Percentiles rank a stretch among this genome's conserved stretches.
These are phyloP conservation scores for Chlamydomonas asymmetrica DNA, from an alignment of 139 green algal species.

Conservation along the genomic window DNA sequence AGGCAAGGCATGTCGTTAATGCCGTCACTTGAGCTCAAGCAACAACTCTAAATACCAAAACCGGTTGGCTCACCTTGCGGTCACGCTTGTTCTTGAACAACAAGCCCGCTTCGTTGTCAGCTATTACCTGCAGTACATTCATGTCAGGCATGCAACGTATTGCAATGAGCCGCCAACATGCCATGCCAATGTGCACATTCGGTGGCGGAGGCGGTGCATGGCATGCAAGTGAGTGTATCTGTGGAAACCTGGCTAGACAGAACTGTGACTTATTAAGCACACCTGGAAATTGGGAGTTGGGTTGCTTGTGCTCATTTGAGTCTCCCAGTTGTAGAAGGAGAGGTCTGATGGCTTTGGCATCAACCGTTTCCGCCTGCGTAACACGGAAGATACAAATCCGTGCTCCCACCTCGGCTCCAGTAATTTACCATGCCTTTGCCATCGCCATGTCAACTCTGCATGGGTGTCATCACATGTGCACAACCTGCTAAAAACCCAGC, in stretches of 20 bases:
- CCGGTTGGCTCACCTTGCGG: slow-evolving; percentile 77
- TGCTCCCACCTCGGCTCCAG: too few species aligned
- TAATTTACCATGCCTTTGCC: too few species aligned
- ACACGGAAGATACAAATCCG: too few species aligned
- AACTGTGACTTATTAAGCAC: too few species aligned
- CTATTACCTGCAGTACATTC: slow-evolving; percentile 74
- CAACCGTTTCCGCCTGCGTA: slow-evolving; percentile 71
- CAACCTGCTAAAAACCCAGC: too few species aligned
- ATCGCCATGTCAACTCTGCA: too few species aligned
- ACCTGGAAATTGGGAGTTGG: slow-evolving; percentile 86
- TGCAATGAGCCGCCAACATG: too few species aligned
- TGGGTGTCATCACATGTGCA: too few species aligned
- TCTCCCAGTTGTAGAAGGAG: slow-evolving; percentile 93
- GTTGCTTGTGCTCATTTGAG: slow-evolving; percentile 77
- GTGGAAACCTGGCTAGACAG: not conserved
- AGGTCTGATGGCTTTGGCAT: slow-evolving; percentile 85
- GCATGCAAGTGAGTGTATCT: not conserved
- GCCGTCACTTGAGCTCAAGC: too few species aligned
- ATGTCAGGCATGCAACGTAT: too few species aligned
- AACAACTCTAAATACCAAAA: too few species aligned
- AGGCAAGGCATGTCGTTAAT: too few species aligned
- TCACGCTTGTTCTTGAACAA: slow-evolving; percentile 93
- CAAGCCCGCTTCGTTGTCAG: slow-evolving; percentile 76
- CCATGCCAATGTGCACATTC: not conserved
- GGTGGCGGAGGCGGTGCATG: not conserved